A percentile compares a stretch with the other conserved stretches of the same genome.
Conservation (phyloP, 306 rosid species). For the Clitoria ternatea region DNA sequence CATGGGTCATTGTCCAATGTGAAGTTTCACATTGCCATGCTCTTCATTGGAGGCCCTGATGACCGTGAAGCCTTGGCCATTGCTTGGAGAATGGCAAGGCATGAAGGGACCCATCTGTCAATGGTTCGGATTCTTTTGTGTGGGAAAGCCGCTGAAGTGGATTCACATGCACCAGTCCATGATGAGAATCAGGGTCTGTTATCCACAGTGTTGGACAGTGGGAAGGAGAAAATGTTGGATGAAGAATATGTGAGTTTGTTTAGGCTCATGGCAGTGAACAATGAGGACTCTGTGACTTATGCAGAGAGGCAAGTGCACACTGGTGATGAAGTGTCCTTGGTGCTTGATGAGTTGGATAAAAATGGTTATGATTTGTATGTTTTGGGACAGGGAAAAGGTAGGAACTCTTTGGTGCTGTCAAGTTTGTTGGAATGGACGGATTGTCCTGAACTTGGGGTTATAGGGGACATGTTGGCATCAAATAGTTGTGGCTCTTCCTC, state of each 20-base stretch:
- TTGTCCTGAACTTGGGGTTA: slow-evolving; percentile 37
- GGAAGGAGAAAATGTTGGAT: slow-evolving; percentile 29
- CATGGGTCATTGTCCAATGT: background rate
- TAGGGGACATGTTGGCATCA: slow-evolving; percentile 42
- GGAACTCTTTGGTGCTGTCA: background rate
- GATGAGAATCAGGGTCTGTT: background rate
- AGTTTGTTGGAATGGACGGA: slow-evolving; percentile 34
- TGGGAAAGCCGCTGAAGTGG: slow-evolving; percentile 3
- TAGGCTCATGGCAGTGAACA: slow-evolving; percentile 3
- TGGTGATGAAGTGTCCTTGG: slow-evolving; percentile 25
- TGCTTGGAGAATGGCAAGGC: slow-evolving; percentile 49
- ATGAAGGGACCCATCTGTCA: slow-evolving; percentile 26
- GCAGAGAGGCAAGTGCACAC: slow-evolving; percentile 18
- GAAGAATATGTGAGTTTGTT: slow-evolving; percentile 34
- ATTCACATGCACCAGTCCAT: background rate
- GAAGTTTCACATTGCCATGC: background rate
- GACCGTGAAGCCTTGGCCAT: slow-evolving; percentile 60
- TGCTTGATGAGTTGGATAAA: slow-evolving; percentile 21
- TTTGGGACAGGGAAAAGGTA: slow-evolving; percentile 34
- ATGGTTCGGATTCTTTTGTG: slow-evolving; percentile 30
- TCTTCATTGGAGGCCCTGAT: slow-evolving; percentile 46
- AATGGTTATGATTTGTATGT: slow-evolving; percentile 30
- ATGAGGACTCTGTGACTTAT: slow-evolving; percentile 13
- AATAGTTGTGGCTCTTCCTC: slow-evolving; percentile 21
- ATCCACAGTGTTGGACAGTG: background rate